phyloP scores from a whole-genome alignment of 805 yeast species.

The Wickerhamiella cacticola region DNA sequence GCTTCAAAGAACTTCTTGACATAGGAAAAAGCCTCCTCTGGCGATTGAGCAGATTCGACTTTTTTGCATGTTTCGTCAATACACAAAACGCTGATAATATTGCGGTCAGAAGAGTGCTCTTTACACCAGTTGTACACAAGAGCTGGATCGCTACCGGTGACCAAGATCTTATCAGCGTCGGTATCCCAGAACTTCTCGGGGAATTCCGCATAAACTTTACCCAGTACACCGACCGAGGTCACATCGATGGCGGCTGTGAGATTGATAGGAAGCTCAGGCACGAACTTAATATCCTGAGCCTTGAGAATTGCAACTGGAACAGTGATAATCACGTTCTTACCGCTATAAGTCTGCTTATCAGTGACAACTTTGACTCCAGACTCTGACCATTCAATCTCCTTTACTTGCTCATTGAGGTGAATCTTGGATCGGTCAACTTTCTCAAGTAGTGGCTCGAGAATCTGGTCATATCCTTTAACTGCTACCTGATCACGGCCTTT shows the following conservation, averaged over 20 bases:
- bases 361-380: constrained; percentile 19
- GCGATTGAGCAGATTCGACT: constrained; percentile 33
- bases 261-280: constrained; percentile 17
- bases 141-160: constrained; percentile 43
- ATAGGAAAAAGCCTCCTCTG: constrained; percentile 24
- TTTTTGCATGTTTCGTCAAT: constrained; percentile 59
- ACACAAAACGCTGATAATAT: constrained; percentile 45
- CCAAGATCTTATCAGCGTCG: constrained; percentile 37
- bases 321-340: constrained; percentile 23
- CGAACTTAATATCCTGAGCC: constrained; percentile 17
- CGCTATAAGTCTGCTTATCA: constrained; percentile 17
- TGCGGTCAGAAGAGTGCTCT: constrained; percentile 29
- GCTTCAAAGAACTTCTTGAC: constrained; percentile 22
- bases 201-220: constrained; percentile 63
- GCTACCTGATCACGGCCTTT: constrained; percentile 23
- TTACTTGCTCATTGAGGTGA: constrained; percentile 17
- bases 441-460: constrained; percentile 16
- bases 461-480: constrained; percentile 19
- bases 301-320: constrained; percentile 22
- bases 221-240: constrained; percentile 42
- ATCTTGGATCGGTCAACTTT: constrained; percentile 17
- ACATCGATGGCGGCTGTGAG: constrained; percentile 16
- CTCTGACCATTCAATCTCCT: constrained; percentile 11
- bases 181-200: constrained; percentile 50
- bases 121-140: constrained; percentile 48